These are phyloP conservation scores for Pulveroboletus frians DNA, from an alignment of 768 basidiomycete genomes.

Conservation along the genomic window DNA sequence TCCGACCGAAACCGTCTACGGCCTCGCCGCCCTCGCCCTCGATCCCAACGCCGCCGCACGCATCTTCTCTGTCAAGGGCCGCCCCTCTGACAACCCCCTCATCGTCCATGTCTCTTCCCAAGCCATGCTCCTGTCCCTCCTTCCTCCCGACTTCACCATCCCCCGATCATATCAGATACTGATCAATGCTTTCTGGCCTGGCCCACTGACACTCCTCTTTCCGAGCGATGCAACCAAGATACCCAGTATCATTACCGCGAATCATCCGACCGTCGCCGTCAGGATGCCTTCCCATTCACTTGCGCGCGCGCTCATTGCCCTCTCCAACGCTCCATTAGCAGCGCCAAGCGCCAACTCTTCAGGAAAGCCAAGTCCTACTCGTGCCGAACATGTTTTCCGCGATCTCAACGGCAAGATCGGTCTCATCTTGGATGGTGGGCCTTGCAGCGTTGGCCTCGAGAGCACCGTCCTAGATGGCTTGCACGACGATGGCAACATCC, in stretches of 20 bases:
- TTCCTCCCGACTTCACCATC: slow-evolving; percentile 60
- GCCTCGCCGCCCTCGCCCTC: slow-evolving; percentile 85
- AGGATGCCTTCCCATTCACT: slow-evolving; percentile 94
- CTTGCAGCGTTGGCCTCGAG: slow-evolving; percentile 87
- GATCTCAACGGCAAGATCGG: slow-evolving; percentile 73
- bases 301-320: slow-evolving; percentile 81
- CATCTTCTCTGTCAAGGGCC: slow-evolving; percentile 86
- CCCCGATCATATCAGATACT: slow-evolving; percentile 65
- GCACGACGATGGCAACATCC: slow-evolving; percentile 64
- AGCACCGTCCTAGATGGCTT: slow-evolving; percentile 94
- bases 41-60: slow-evolving; percentile 54
- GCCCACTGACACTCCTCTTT: slow-evolving; percentile 88
- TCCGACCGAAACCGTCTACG: slow-evolving; percentile 98
- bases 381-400: slow-evolving; percentile 73
- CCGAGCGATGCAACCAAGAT: slow-evolving; percentile 59
- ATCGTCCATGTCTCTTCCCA: slow-evolving; percentile 93
- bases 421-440: slow-evolving; percentile 88
- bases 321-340: slow-evolving; percentile 71
- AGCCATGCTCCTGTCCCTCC: slow-evolving; percentile 70
- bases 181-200: slow-evolving; percentile 91
- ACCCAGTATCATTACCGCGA: slow-evolving; percentile 74
- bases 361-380: slow-evolving; percentile 91
- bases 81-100: slow-evolving; percentile 93
- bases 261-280: slow-evolving; percentile 77
- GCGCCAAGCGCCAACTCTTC: slow-evolving; percentile 95